These are phyloP conservation scores for Sechiopsis laciniata DNA, from an alignment of 306 rosid species.

Conservation along the genomic window DNA sequence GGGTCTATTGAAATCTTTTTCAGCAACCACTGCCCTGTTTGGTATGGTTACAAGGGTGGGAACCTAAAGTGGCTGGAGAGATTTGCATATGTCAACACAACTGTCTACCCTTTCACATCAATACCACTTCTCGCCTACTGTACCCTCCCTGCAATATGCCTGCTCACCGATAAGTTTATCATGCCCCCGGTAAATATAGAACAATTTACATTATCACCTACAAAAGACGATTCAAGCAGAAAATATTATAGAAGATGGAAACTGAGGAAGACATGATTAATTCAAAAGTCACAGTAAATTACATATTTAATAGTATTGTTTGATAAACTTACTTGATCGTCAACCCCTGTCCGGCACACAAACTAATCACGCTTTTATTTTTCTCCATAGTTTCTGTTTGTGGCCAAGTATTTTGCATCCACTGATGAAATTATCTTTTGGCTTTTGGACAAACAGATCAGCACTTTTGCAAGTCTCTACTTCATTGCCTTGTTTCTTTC, in stretches of 20 bases:
- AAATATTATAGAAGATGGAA: background rate
- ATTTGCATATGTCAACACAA: constrained; percentile 81
- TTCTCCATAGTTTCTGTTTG: background rate
- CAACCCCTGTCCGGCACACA: too few species aligned
- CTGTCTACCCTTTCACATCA: constrained; percentile 92
- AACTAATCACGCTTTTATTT: background rate
- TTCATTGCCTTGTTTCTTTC: constrained; percentile 76
- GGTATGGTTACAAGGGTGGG: constrained; percentile 89
- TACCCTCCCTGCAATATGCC: constrained; percentile 82
- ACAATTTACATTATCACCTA: background rate
- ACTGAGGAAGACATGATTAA: background rate
- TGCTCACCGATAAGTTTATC: constrained; percentile 96
- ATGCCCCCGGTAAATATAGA: constrained; percentile 72
- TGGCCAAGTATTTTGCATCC: constrained; percentile 10
- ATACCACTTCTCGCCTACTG: constrained; percentile 86
- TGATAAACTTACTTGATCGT: too few species aligned
- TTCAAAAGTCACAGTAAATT: background rate
- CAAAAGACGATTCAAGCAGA: constrained; percentile 14
- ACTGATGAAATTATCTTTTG: constrained; percentile 10
- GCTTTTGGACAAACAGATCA: constrained; percentile 54
- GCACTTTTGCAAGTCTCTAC: constrained; percentile 81
- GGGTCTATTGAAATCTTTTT: constrained; percentile 93
- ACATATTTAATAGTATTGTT: background rate
- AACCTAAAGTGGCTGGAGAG: constrained; percentile 96
- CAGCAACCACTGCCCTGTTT: constrained; percentile 83